Evolutionary conservation across 495 filamentous ascomycete genomes (phyloP).

Genomic region (Hyphodiscus hymeniophilus): DNA sequence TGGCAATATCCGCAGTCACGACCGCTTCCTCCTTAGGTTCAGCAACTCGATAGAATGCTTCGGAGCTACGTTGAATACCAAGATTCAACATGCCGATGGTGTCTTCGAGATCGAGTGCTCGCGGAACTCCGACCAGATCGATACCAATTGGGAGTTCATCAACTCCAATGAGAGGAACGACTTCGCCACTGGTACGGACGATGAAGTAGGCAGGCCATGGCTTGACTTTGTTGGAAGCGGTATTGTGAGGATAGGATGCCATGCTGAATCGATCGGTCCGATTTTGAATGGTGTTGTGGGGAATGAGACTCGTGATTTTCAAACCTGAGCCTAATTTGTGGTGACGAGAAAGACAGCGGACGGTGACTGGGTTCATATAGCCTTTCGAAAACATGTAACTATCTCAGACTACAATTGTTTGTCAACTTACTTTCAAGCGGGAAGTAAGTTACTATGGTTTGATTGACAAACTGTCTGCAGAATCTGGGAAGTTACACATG

Average conservation of each 20-base stretch:
- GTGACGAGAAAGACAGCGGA: neutral
- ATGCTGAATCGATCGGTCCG: too few relatives aligned
- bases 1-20: neutral
- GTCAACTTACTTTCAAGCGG: neutral
- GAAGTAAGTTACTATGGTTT: neutral
- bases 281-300: too few relatives aligned
- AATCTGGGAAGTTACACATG: too few relatives aligned
- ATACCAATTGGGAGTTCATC: conserved; percentile 37
- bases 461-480: neutral
- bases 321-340: neutral
- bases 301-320: neutral
- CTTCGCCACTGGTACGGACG: conserved; percentile 29
- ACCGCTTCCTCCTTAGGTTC: conserved; percentile 4
- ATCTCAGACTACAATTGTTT: neutral
- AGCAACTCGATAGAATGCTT: conserved; percentile 27
- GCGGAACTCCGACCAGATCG: conserved; percentile 30
- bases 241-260: too few relatives aligned
- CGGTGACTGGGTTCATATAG: neutral
- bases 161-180: conserved; percentile 34
- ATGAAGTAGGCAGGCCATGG: conserved; percentile 29
- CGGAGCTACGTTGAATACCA: conserved; percentile 23
- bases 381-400: neutral
- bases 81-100: conserved; percentile 32
- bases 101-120: conserved; percentile 29
- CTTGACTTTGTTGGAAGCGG: neutral